These are phyloP conservation scores for Agaricales sp. DNA, from an alignment of 1,284 basidiomycete species.

Conservation along the genomic window DNA sequence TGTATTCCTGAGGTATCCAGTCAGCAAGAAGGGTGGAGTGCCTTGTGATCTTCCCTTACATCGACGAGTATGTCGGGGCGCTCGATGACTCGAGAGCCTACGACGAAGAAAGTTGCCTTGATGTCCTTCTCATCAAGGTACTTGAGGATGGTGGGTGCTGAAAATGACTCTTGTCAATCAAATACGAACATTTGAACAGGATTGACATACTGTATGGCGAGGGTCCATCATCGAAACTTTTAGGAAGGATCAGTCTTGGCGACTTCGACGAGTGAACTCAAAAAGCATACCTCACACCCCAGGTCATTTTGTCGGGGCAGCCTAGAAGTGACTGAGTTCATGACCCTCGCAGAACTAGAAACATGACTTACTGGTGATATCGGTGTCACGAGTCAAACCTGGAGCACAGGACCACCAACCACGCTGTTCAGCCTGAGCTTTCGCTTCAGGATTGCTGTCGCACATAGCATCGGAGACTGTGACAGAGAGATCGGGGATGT, in stretches of 20 bases:
- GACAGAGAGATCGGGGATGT: conserved; percentile 55
- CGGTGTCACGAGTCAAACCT: conserved; percentile 54
- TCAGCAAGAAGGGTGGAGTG: neutral
- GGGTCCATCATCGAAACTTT: conserved; percentile 81
- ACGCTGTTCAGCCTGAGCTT: conserved; percentile 44
- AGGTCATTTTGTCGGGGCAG: conserved; percentile 75
- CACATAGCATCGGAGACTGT: conserved; percentile 57
- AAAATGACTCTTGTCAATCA: neutral
- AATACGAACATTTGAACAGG: conserved; percentile 3
- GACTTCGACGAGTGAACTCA: neutral
- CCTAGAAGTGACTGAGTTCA: too few relatives aligned
- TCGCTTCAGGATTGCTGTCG: conserved; percentile 44
- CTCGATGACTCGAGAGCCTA: conserved; percentile 84
- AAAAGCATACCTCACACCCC: conserved; percentile 56
- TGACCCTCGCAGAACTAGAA: conserved; percentile 38
- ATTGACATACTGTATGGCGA: conserved; percentile 59
- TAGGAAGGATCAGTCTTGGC: too few relatives aligned
- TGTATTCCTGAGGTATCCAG: conserved; percentile 54
- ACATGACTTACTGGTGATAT: conserved; percentile 21
- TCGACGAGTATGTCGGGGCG: conserved; percentile 68
- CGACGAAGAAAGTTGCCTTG: conserved; percentile 84
- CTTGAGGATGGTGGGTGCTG: conserved; percentile 37
- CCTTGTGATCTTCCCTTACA: conserved; percentile 1
- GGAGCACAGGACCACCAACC: conserved; percentile 85
- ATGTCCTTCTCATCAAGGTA: conserved; percentile 61